These are phyloP conservation scores for Neospermospora avenae DNA, from an alignment of 2,329 filamentous ascomycete species.

Conservation along the genomic window DNA sequence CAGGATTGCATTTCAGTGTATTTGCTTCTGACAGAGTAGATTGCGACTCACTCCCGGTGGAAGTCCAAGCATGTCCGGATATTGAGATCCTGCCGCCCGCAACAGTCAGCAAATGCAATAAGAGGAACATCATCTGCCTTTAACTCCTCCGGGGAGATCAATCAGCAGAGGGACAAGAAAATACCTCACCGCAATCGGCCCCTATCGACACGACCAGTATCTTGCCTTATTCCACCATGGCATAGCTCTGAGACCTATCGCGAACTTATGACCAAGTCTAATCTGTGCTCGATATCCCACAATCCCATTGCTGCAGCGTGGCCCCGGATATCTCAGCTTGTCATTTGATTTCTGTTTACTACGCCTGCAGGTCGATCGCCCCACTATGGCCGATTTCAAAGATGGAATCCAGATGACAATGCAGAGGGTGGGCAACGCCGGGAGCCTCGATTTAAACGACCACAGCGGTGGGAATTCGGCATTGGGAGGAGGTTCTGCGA, in stretches of 20 bases:
- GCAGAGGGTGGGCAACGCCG: constrained; percentile 12
- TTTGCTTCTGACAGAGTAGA: constrained; percentile 9
- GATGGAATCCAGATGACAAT: constrained; percentile 19
- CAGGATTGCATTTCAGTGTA: background rate
- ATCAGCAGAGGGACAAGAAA: background rate
- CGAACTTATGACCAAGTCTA: background rate
- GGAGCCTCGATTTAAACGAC: constrained; percentile 9
- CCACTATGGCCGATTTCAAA: constrained; percentile 24
- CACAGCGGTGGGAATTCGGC: background rate
- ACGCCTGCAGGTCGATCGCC: background rate
- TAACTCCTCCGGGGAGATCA: background rate
- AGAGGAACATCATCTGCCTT: background rate
- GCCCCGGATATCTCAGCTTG: background rate
- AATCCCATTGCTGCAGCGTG: background rate
- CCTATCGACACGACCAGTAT: background rate
- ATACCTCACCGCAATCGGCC: background rate
- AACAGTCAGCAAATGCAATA: constrained; percentile 2
- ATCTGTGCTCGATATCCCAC: background rate
- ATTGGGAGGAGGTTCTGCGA: constrained; percentile 18
- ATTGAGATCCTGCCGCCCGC: background rate
- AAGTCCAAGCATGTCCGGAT: constrained; percentile 6
- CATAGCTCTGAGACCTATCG: background rate
- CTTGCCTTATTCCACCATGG: background rate
- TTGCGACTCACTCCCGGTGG: background rate
- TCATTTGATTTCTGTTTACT: background rate